Evolutionary conservation across 2,329 filamentous ascomycete species (phyloP).

Genomic region (Ascochyta rabiei): DNA sequence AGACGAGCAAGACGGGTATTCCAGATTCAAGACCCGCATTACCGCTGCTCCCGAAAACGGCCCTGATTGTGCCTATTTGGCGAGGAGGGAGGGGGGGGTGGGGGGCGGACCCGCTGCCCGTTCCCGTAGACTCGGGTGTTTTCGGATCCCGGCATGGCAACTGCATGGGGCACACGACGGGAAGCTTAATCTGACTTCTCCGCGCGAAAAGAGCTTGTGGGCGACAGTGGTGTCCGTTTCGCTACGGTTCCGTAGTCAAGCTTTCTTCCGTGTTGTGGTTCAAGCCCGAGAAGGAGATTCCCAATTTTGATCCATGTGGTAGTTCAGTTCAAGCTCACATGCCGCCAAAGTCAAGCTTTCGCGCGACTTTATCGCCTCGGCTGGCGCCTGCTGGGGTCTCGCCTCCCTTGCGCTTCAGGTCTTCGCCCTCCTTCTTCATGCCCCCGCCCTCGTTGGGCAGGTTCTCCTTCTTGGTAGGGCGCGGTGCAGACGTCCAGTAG

Average conservation of each 20-base stretch:
- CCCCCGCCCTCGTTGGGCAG: slow-evolving; percentile 77
- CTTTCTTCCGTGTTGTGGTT: not conserved
- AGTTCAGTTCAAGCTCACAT: slow-evolving; percentile 14
- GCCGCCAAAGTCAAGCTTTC: slow-evolving; percentile 64
- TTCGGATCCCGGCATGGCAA: slow-evolving; percentile 2
- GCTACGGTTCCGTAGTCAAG: not conserved
- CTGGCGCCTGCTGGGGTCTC: slow-evolving; percentile 64
- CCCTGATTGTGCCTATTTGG: not conserved
- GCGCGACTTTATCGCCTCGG: slow-evolving; percentile 75
- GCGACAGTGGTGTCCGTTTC: not conserved
- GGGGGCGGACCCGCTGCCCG: not conserved
- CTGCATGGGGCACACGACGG: slow-evolving; percentile 4
- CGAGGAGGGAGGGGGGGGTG: not conserved
- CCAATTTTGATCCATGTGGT: no score
- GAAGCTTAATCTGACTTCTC: slow-evolving; percentile 14
- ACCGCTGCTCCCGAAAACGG: not conserved
- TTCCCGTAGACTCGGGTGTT: slow-evolving; percentile 7
- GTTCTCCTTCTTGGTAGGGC: slow-evolving; percentile 80
- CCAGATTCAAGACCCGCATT: slow-evolving; percentile 5
- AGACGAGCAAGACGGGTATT: slow-evolving; percentile 7
- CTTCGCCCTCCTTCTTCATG: slow-evolving; percentile 77
- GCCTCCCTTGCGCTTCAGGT: slow-evolving; percentile 78
- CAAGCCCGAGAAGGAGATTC: no score
- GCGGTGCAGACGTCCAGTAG: slow-evolving; percentile 86
- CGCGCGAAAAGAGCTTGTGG: not conserved